Conservation (phyloP, 1,284 basidiomycete genomes). For the Sporisorium scitamineum region DNA sequence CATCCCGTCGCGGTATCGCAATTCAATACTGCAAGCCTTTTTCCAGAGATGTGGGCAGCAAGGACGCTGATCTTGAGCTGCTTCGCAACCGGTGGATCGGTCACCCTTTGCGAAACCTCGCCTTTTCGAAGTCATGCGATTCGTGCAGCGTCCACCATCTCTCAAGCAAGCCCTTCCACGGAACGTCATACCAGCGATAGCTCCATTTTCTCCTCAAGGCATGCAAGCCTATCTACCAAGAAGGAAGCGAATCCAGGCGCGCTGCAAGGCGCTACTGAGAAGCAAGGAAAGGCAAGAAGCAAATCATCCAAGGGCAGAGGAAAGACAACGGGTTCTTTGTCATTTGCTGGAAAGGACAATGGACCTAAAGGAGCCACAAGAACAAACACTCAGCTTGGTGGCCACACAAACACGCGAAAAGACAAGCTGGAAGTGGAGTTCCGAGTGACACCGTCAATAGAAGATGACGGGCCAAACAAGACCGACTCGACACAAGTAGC, state of each 20-base stretch:
- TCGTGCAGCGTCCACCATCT: constrained; percentile 12
- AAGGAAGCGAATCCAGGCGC: background rate
- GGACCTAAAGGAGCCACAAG: too few species aligned
- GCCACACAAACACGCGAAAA: background rate
- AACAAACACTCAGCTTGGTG: background rate
- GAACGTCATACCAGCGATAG: background rate
- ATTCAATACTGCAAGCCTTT: too few species aligned
- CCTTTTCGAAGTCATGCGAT: background rate
- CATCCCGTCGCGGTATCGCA: too few species aligned
- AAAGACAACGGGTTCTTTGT: background rate
- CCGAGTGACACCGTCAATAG: background rate
- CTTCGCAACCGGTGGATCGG: constrained; percentile 4
- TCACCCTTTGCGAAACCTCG: background rate
- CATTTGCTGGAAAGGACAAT: background rate
- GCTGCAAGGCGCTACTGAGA: too few species aligned
- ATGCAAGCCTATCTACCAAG: background rate
- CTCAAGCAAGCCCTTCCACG: background rate
- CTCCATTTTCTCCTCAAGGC: background rate
- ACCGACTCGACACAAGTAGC: background rate
- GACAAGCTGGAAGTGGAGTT: background rate
- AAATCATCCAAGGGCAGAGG: constrained; percentile 11
- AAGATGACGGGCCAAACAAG: background rate
- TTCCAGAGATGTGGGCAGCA: background rate
- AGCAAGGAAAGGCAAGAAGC: background rate
- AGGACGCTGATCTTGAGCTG: background rate